Percentiles rank a stretch among this genome's conserved stretches.
These are phyloP conservation scores for Suillus clintonianus DNA, from an alignment of 768 basidiomycete genomes.

Conservation along the genomic window DNA sequence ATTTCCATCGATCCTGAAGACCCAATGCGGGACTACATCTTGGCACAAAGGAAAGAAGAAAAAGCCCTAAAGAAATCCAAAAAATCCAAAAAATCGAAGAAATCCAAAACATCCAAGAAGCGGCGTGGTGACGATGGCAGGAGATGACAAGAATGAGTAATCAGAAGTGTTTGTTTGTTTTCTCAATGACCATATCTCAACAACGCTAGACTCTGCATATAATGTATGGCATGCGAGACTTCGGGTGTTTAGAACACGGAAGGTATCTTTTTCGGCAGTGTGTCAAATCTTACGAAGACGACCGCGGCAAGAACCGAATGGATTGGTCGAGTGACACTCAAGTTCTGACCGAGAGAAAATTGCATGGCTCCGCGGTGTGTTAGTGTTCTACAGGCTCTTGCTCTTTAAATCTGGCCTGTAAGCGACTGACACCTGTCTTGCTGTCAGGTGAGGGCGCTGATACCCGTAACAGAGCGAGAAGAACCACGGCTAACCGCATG, in stretches of 20 bases:
- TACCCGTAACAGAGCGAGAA: background rate
- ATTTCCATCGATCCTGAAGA: conserved; percentile 91
- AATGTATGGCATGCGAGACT: background rate
- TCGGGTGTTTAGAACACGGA: background rate
- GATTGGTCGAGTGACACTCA: background rate
- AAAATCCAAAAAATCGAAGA: conserved; percentile 58
- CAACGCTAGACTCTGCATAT: background rate
- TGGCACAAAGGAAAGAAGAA: conserved; percentile 72
- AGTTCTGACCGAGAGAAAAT: background rate
- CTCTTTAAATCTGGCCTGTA: background rate
- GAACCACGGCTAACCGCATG: background rate
- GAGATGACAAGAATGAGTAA: background rate
- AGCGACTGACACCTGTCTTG: background rate
- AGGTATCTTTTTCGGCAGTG: background rate
- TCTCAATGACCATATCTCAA: background rate
- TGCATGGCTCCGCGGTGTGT: background rate
- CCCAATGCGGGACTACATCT: conserved; percentile 93
- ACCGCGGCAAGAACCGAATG: background rate
- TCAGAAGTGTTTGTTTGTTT: background rate
- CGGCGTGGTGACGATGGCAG: conserved; percentile 35
- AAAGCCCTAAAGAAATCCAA: conserved; percentile 66
- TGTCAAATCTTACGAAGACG: background rate
- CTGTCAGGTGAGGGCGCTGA: background rate
- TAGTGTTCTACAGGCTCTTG: background rate
- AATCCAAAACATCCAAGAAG: conserved; percentile 78